Base-by-base conservation (phyloP, 2,329 filamentous ascomycete species). In the Hymenoscyphus infarciens region DNA sequence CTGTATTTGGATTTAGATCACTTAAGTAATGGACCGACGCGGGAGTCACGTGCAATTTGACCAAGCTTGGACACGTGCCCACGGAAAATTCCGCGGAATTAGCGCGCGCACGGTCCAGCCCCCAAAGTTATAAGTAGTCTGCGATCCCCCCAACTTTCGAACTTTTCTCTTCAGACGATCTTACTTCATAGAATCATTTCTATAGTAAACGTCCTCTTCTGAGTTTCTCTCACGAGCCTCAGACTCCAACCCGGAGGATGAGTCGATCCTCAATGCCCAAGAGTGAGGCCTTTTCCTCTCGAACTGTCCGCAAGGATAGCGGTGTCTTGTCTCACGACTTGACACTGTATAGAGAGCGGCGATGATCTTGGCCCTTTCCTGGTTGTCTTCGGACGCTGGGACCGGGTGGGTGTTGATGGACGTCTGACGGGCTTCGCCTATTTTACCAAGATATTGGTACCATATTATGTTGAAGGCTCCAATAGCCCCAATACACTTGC, bases 211-310 rank as follows among this genome's bases (percentile, higher is more conserved):
- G 87, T 92, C 89, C 84, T 83, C 84, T 87, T 91, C 90, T 95
- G 89, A 91, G 87, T 89, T 94, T 86, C 87, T 86, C 84, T 92
- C 85, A 89, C 83, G 83, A 96, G 92, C 90, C 86, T 92, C 89
- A 94, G 89, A 92, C 85, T 87, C 87, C 86, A 94, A 87, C 90
- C 91, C 92, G 91, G 90, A 90, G 91, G 91, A 96, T 95, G 91
- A 96, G 78, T 79, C 74, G 90, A 88, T 91, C 91, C 89, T 91
- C 91, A 87, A 83, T 83, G 81, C 88, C 89, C 87, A 86, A 91
- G 90, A 92, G 90, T 95, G 90, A 93, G 89, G 79, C 83, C 82
- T 79, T 79, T 80, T 76, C 27, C 82, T 83, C 80, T 84, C 82
- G 83, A 64, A 70, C 82, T 82, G 78, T 80, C 82, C 80, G 83